These are phyloP conservation scores for Suhomyces guaymorum DNA, from an alignment of 1,139 yeast species.

Conservation along the genomic window DNA sequence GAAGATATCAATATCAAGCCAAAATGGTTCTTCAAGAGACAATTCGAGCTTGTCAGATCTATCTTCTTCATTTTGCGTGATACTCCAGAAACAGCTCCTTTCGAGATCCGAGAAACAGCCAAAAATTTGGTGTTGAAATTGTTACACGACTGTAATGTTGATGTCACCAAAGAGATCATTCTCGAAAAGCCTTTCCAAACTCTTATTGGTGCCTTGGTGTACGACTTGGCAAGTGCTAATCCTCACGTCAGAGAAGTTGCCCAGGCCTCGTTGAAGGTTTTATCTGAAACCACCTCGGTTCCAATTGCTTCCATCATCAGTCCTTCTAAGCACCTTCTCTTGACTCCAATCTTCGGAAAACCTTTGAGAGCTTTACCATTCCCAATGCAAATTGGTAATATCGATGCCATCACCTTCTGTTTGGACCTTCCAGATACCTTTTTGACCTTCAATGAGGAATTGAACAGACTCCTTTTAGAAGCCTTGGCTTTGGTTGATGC, in stretches of 20 bases:
- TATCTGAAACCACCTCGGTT: conserved; percentile 69
- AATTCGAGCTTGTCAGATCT: conserved; percentile 82
- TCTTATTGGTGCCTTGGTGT: conserved; percentile 81
- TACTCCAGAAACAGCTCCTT: conserved; percentile 86
- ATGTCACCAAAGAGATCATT: conserved; percentile 58
- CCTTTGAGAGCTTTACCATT: conserved; percentile 96
- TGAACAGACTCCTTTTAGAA: conserved; percentile 80
- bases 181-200: conserved; percentile 77
- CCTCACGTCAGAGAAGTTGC: conserved; percentile 81
- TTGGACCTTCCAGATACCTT: conserved; percentile 78
- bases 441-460: conserved; percentile 82
- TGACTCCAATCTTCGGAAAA: conserved; percentile 94
- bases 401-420: conserved; percentile 93
- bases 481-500: conserved; percentile 96
- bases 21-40: conserved; percentile 73
- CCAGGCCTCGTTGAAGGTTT: conserved; percentile 63
- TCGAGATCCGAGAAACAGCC: conserved; percentile 72
- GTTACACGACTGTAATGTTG: conserved; percentile 63
- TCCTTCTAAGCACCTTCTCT: conserved; percentile 76
- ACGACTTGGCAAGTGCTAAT: conserved; percentile 89
- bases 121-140: conserved; percentile 63
- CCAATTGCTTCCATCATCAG: conserved; percentile 74
- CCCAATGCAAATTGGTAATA: conserved; percentile 98
- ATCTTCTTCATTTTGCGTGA: conserved; percentile 89
- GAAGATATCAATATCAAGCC: conserved; percentile 68